phyloP scores from a whole-genome alignment of 2,329 filamentous ascomycete genomes.

The Bertia moriformis region DNA sequence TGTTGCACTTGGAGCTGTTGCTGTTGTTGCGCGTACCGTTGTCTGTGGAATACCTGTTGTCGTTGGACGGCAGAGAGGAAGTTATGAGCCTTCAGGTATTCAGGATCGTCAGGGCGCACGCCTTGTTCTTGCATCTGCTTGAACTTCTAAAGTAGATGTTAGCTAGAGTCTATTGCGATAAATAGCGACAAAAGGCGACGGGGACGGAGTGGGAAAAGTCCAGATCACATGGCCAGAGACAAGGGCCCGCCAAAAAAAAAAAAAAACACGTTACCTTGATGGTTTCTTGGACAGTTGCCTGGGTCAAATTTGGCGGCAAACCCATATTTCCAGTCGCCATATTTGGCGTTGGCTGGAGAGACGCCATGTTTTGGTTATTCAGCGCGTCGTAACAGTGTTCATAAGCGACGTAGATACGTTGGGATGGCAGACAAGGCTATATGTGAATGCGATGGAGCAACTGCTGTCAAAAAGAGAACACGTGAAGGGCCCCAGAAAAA shows the following conservation, averaged over 20 bases:
- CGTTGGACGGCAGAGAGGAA: conserved; percentile 61
- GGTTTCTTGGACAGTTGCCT: conserved; percentile 42
- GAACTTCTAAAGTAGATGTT: conserved; percentile 52
- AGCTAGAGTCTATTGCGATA: conserved; percentile 11
- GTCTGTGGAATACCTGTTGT: conserved; percentile 9
- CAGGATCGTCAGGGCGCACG: conserved; percentile 68
- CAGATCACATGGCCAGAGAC: conserved; percentile 1
- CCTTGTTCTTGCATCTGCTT: conserved; percentile 78
- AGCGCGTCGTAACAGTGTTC: not conserved
- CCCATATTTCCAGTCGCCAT: not conserved
- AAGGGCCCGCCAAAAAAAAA: conserved; percentile 1
- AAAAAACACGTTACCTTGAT: conserved; percentile 21
- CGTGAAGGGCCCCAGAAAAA: too few species aligned
- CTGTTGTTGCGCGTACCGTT: conserved; percentile 9
- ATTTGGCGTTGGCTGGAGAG: not conserved
- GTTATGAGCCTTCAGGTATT: conserved; percentile 69
- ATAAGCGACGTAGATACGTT: too few species aligned
- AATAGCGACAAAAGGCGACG: not conserved
- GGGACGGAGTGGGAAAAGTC: not conserved
- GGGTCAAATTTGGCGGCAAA: conserved; percentile 12
- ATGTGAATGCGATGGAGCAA: too few species aligned
- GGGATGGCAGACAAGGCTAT: too few species aligned
- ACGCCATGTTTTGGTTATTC: not conserved
- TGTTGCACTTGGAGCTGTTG: conserved; percentile 37
- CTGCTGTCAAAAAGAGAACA: too few species aligned